Percentiles rank a stretch among this genome's conserved stretches.
Evolutionary conservation across 805 yeast species (phyloP).

Genomic region (Cyberlindnera meyerae): DNA sequence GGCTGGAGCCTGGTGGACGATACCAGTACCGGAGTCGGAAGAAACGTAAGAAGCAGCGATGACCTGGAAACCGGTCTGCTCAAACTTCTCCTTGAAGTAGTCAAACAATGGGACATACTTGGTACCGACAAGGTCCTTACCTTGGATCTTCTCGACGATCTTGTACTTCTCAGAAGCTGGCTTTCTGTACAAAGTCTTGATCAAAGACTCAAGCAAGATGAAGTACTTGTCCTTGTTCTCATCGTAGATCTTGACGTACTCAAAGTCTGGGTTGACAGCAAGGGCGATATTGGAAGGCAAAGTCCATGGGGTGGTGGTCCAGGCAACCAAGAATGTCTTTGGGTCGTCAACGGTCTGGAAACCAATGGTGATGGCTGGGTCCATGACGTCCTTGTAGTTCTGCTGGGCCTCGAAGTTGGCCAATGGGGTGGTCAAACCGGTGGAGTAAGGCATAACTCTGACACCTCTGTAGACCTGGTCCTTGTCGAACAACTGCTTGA

Average conservation of each 20-base stretch:
- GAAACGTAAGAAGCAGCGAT: conserved; percentile 81
- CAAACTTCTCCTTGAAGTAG: conserved; percentile 71
- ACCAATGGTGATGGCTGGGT: conserved; percentile 93
- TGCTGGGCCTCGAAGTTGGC: conserved; percentile 98
- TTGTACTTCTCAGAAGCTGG: conserved; percentile 87
- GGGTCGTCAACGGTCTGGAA: conserved; percentile 80
- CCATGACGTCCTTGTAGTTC: conserved; percentile 94
- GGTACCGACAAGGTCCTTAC: conserved; percentile 72
- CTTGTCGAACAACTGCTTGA: conserved; percentile 80
- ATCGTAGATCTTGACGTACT: conserved; percentile 87
- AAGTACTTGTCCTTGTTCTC: conserved; percentile 78
- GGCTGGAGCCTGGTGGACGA: conserved; percentile 97
- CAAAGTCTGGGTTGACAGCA: conserved; percentile 87
- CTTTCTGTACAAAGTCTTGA: conserved; percentile 86
- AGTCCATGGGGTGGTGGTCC: conserved; percentile 99
- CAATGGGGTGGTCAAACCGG: conserved; percentile 94
- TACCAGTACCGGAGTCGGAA: conserved; percentile 96
- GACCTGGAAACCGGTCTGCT: conserved; percentile 78
- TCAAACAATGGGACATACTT: conserved; percentile 81
- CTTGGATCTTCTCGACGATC: conserved; percentile 74
- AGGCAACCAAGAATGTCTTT: conserved; percentile 81
- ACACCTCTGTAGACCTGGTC: conserved; percentile 89
- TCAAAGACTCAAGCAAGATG: conserved; percentile 77
- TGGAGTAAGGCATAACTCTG: conserved; percentile 98
- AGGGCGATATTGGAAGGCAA: conserved; percentile 90